Conservation (phyloP, 1,139 yeast genomes). For the Kluyveromyces marxianus region DNA sequence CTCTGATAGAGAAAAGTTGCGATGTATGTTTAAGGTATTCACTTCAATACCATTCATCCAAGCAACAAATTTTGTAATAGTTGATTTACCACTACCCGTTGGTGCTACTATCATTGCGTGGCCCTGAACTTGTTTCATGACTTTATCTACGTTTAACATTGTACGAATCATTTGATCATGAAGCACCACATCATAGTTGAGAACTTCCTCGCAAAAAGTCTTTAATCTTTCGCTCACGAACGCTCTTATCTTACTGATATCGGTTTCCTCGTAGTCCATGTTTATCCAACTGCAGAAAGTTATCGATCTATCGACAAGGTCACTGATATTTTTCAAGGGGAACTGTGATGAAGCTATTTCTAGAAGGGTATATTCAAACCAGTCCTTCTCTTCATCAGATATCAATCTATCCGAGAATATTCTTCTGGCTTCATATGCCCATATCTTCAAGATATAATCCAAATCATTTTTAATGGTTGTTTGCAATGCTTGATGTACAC, state of each 20-base stretch:
- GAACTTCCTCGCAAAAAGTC: constrained; percentile 71
- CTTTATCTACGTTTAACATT: constrained; percentile 72
- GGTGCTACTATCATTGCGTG: constrained; percentile 87
- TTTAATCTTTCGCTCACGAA: constrained; percentile 61
- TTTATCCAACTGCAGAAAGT: constrained; percentile 63
- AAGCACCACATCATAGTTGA: constrained; percentile 53
- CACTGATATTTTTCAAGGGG: constrained; percentile 38
- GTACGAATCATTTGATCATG: constrained; percentile 72
- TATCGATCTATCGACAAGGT: constrained; percentile 49
- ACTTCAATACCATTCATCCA: constrained; percentile 82
- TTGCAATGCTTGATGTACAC: constrained; percentile 49
- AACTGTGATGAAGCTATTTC: constrained; percentile 38
- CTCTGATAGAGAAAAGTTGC: constrained; percentile 49
- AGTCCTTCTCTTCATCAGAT: constrained; percentile 38
- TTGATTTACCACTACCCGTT: constrained; percentile 75
- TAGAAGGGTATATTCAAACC: constrained; percentile 44
- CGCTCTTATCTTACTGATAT: constrained; percentile 38
- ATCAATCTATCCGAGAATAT: constrained; percentile 70
- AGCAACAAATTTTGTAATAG: constrained; percentile 72
- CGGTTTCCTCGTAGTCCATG: constrained; percentile 52
- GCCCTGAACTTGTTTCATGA: constrained; percentile 79
- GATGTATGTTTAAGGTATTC: constrained; percentile 50
- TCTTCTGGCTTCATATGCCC: constrained; percentile 80
- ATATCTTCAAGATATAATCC: constrained; percentile 41
- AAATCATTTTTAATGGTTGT: constrained; percentile 32